Percentiles rank a stretch among this genome's conserved stretches.
phyloP scores from a whole-genome alignment of 495 filamentous ascomycete genomes.

The Pseudoneurospora amorphoporcata region DNA sequence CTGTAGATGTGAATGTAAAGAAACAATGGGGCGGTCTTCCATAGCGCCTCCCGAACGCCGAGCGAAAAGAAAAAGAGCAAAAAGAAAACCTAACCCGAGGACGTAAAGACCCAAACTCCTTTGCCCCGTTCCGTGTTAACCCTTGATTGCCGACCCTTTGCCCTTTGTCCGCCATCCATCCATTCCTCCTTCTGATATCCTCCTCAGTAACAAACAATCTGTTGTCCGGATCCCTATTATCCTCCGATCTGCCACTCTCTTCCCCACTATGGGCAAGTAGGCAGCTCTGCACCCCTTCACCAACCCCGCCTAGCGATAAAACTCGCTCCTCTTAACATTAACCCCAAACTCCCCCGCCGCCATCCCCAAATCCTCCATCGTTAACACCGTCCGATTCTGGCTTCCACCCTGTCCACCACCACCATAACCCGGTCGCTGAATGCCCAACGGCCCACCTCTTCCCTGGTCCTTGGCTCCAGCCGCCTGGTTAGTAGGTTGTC shows the following conservation, averaged over 20 bases:
- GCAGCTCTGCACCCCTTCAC: too few species aligned
- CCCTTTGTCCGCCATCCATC: not conserved
- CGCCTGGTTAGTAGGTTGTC: slow-evolving; percentile 42
- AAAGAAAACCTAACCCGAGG: not conserved
- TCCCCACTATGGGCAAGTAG: too few species aligned
- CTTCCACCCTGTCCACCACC: slow-evolving; percentile 85
- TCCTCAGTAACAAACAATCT: not conserved
- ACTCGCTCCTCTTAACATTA: slow-evolving; percentile 93
- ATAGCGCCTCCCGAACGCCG: not conserved
- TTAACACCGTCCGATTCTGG: slow-evolving; percentile 87
- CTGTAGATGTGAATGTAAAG: not conserved
- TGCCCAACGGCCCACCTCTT: slow-evolving; percentile 62
- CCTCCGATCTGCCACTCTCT: not conserved
- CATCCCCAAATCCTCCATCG: slow-evolving; percentile 98
- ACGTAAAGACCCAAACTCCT: not conserved
- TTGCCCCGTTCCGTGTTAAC: not conserved
- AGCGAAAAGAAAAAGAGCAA: not conserved
- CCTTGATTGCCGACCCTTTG: not conserved
- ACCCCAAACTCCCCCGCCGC: slow-evolving; percentile 95
- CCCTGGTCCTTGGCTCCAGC: slow-evolving; percentile 48
- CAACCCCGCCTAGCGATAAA: slow-evolving; percentile 58
- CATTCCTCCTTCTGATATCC: not conserved
- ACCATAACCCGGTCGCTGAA: slow-evolving; percentile 83
- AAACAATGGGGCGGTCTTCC: not conserved
- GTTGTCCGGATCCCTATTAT: not conserved